Evolutionary conservation across 2,329 filamentous ascomycete species (phyloP).

Genomic region (Aureobasidium sp.): DNA sequence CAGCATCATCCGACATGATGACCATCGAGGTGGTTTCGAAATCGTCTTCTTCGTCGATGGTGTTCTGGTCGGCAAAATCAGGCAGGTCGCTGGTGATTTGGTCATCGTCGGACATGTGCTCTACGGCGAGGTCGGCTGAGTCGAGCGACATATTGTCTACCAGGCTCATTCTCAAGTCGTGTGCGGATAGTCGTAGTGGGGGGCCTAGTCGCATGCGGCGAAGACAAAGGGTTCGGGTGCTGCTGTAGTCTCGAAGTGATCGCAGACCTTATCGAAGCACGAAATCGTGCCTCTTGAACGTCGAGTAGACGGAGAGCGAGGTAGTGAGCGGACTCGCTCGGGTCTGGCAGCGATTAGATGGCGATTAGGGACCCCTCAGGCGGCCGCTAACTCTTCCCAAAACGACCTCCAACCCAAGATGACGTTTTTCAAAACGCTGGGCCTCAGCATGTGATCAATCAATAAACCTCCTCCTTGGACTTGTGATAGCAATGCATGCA

Average conservation of each 20-base stretch:
- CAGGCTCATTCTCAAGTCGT: neutral
- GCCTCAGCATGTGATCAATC: slow-evolving; percentile 2
- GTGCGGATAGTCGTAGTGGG: neutral
- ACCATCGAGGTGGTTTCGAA: slow-evolving; percentile 10
- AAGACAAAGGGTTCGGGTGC: neutral
- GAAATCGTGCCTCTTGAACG: neutral
- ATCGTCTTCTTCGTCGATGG: slow-evolving; percentile 3
- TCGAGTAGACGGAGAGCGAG: neutral
- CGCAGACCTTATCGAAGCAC: neutral
- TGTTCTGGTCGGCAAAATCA: neutral
- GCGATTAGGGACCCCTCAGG: slow-evolving; percentile 1
- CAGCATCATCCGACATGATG: slow-evolving; percentile 31
- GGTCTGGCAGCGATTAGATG: neutral
- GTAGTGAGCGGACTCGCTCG: neutral
- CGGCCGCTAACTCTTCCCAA: neutral
- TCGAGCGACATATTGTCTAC: slow-evolving; percentile 3
- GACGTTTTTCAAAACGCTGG: slow-evolving; percentile 1
- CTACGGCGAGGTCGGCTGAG: neutral
- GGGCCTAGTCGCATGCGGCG: neutral
- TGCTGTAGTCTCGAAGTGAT: no score
- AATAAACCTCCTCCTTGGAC: neutral
- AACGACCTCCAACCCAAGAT: neutral
- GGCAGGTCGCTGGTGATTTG: slow-evolving; percentile 1
- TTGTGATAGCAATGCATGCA: neutral
- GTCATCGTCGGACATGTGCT: slow-evolving; percentile 6